phyloP scores from a whole-genome alignment of 305 asterid genomes.

The Striga hermonthica region DNA sequence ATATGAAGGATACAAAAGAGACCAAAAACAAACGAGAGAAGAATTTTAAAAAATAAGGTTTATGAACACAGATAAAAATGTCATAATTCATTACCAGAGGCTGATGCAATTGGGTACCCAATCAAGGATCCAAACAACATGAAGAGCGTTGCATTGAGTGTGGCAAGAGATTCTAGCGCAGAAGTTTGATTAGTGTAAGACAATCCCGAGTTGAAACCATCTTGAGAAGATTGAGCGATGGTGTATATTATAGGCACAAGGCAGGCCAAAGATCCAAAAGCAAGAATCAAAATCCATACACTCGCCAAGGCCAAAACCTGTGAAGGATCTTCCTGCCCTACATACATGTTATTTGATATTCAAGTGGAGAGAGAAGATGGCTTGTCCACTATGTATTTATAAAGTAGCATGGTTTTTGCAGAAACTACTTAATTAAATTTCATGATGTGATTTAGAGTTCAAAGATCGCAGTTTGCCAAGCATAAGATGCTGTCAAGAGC shows the following conservation, averaged over 20 bases:
- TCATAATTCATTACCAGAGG: slow-evolving; percentile 64
- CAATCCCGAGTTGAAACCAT: slow-evolving; percentile 55
- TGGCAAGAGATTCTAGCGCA: slow-evolving; percentile 54
- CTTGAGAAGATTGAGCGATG: slow-evolving; percentile 64
- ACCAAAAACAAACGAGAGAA: neutral
- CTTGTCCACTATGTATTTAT: slow-evolving; percentile 4
- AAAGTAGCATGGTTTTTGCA: slow-evolving; percentile 6
- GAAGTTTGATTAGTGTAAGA: slow-evolving; percentile 50
- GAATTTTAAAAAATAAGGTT: slow-evolving; percentile 16
- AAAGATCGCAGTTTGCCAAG: slow-evolving; percentile 1
- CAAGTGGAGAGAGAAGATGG: slow-evolving; percentile 47
- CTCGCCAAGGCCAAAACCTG: slow-evolving; percentile 89
- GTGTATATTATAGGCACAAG: slow-evolving; percentile 67
- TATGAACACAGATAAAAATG: slow-evolving; percentile 23
- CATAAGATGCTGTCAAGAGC: slow-evolving; percentile 12
- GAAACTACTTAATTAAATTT: slow-evolving; percentile 9
- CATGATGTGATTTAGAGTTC: slow-evolving; percentile 13
- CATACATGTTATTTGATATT: slow-evolving; percentile 62
- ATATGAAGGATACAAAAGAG: neutral
- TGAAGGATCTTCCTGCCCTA: slow-evolving; percentile 99
- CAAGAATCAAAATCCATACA: slow-evolving; percentile 82
- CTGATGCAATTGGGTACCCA: slow-evolving; percentile 86
- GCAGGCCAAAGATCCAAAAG: slow-evolving; percentile 76
- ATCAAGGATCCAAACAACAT: slow-evolving; percentile 71
- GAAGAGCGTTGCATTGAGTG: slow-evolving; percentile 62